Evolutionary conservation across 805 yeast species (phyloP).

Genomic region (Metschnikowia orientalis): DNA sequence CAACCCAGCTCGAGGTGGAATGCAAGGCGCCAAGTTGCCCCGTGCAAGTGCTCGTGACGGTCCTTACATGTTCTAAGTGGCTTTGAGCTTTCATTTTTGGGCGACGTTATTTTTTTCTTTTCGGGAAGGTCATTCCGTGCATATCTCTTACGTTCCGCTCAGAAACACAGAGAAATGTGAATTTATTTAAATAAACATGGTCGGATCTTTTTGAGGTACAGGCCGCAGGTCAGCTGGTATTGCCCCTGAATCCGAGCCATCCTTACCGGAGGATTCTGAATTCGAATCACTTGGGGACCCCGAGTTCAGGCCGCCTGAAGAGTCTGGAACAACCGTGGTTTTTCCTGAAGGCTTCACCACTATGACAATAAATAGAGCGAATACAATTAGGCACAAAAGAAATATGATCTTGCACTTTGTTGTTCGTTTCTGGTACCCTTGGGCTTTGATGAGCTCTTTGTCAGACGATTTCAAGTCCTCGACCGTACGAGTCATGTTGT

Average conservation of each 20-base stretch:
- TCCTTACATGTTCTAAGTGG: constrained; percentile 8
- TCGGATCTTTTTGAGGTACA: constrained; percentile 3
- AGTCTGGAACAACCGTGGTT: constrained; percentile 23
- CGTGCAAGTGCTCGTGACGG: constrained; percentile 19
- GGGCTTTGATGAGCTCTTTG: constrained; percentile 71
- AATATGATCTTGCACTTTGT: constrained; percentile 87
- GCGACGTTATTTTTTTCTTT: too few relatives aligned
- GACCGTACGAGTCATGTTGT: constrained; percentile 78
- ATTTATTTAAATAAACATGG: too few relatives aligned
- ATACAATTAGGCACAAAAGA: constrained; percentile 63
- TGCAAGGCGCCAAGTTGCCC: constrained; percentile 4
- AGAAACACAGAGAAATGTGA: too few relatives aligned
- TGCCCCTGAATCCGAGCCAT: background rate
- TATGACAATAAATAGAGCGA: constrained; percentile 66
- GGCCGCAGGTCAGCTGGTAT: constrained; percentile 9
- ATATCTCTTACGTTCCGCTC: too few relatives aligned
- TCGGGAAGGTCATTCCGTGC: too few relatives aligned
- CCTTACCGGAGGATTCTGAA: background rate
- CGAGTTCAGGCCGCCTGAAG: constrained; percentile 1
- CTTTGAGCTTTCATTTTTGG: too few relatives aligned
- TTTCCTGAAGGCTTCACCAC: constrained; percentile 55
- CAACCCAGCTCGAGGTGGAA: too few relatives aligned
- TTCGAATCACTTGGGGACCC: background rate
- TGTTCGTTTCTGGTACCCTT: constrained; percentile 77
- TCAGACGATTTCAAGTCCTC: constrained; percentile 73